Conservation (phyloP, 2,329 filamentous ascomycete genomes). For the Monosporascus sp. region DNA sequence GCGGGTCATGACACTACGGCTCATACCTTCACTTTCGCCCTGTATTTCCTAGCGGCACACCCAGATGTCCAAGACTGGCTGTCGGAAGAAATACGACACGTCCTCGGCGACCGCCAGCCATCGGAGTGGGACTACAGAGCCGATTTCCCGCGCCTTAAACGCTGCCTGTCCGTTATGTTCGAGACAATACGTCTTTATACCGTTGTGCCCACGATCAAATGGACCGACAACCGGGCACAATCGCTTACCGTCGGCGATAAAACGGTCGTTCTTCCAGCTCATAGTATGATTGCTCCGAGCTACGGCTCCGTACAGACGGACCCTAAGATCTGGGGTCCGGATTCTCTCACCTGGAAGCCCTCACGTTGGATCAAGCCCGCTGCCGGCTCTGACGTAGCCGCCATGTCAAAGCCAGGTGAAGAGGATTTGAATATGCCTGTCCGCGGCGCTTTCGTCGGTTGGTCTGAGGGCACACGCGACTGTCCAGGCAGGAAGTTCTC, state of each 20-base stretch:
- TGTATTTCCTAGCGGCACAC: constrained; percentile 14
- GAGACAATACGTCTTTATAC: constrained; percentile 36
- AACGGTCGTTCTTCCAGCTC: no score
- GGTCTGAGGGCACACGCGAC: constrained; percentile 26
- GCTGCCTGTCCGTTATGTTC: constrained; percentile 32
- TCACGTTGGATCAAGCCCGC: no score
- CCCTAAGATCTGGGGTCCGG: no score
- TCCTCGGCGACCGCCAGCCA: constrained; percentile 11
- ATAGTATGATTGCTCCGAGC: no score
- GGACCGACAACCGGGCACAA: constrained; percentile 7
- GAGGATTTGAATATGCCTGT: constrained; percentile 14
- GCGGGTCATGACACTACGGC: constrained; percentile 24
- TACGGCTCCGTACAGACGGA: no score
- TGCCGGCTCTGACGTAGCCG: no score
- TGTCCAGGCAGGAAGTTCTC: constrained; percentile 29
- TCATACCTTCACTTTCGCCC: constrained; percentile 12
- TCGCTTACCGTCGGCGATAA: constrained; percentile 12
- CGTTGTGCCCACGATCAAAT: constrained; percentile 20
- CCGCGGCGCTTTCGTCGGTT: constrained; percentile 19
- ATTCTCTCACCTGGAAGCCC: no score
- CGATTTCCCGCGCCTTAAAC: constrained; percentile 32
- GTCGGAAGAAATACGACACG: constrained; percentile 29
- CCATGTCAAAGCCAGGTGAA: no score
- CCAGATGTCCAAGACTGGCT: constrained; percentile 31
- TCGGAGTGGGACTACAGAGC: constrained; percentile 29